A percentile compares a stretch with the other conserved stretches of the same genome.
phyloP scores from a whole-genome alignment of 2,329 filamentous ascomycete species.

The Stemphylium beticola region DNA sequence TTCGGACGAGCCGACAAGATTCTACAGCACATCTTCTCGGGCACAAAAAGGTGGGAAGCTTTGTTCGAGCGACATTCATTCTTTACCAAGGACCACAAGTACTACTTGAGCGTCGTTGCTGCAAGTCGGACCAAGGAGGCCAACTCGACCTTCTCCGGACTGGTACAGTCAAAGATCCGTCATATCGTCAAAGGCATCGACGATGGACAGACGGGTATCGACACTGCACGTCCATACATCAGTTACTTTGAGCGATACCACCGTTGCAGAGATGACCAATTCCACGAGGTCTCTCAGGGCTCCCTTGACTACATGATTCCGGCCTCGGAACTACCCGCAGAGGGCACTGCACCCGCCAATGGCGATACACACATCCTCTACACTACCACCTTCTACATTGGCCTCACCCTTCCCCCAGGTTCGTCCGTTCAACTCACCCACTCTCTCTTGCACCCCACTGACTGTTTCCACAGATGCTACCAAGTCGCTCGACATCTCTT shows the following conservation, averaged over 20 bases:
- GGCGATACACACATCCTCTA: slow-evolving; percentile 66
- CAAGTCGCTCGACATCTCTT: slow-evolving; percentile 77
- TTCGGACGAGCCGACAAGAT: slow-evolving; percentile 78
- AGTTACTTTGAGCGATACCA: slow-evolving; percentile 90
- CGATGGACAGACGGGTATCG: slow-evolving; percentile 73
- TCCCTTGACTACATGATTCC: slow-evolving; percentile 66
- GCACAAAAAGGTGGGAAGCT: slow-evolving; percentile 81
- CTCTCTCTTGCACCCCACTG: neutral
- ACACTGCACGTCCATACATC: slow-evolving; percentile 86
- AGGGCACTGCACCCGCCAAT: slow-evolving; percentile 40
- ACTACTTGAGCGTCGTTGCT: slow-evolving; percentile 88
- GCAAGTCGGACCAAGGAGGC: slow-evolving; percentile 83
- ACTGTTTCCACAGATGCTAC: slow-evolving; percentile 57
- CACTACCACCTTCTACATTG: slow-evolving; percentile 94
- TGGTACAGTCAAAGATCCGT: slow-evolving; percentile 92
- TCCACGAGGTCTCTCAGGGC: slow-evolving; percentile 67
- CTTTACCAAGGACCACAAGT: slow-evolving; percentile 92
- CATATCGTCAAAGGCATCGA: slow-evolving; percentile 85
- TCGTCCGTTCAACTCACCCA: slow-evolving; percentile 43
- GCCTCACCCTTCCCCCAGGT: slow-evolving; percentile 80
- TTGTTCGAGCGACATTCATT: slow-evolving; percentile 91
- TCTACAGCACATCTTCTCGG: slow-evolving; percentile 77
- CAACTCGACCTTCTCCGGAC: slow-evolving; percentile 85
- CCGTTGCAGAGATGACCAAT: slow-evolving; percentile 67
- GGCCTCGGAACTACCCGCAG: slow-evolving; percentile 54